Conservation (phyloP, 176 grass and related monocot genomes). For the Cymbopogon citratus region DNA sequence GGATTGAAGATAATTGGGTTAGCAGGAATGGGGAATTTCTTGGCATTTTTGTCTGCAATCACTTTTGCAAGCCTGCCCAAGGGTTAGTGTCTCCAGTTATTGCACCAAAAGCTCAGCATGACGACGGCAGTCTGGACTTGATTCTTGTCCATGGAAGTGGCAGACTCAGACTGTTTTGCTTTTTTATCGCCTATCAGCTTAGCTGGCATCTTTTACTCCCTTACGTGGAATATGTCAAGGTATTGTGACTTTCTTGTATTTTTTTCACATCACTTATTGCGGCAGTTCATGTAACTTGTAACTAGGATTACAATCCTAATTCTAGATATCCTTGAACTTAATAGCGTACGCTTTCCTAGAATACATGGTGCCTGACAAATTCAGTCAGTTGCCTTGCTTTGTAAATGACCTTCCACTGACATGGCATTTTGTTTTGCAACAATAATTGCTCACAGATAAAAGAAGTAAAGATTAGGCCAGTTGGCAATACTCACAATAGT, state of each 20-base stretch:
- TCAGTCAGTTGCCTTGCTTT: not conserved
- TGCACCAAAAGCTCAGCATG: slow-evolving; percentile 67
- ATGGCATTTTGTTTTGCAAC: not conserved
- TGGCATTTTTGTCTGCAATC: slow-evolving; percentile 85
- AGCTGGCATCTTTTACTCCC: slow-evolving; percentile 78
- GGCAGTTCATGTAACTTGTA: not conserved
- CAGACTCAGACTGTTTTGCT: slow-evolving; percentile 68
- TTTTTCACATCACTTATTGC: not conserved
- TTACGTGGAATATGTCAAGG: slow-evolving; percentile 93
- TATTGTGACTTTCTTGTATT: slow-evolving; percentile 15
- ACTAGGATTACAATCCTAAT: not conserved
- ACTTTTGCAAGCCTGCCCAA: slow-evolving; percentile 77
- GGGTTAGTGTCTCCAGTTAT: slow-evolving; percentile 69
- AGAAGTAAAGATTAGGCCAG: slow-evolving; percentile 56
- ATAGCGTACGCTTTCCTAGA: not conserved
- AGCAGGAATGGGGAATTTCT: slow-evolving; percentile 74
- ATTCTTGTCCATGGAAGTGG: slow-evolving; percentile 79
- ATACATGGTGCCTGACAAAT: not conserved
- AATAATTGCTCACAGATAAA: slow-evolving; percentile 62
- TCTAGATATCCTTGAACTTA: not conserved
- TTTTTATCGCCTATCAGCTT: slow-evolving; percentile 73
- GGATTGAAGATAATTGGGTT: slow-evolving; percentile 45
- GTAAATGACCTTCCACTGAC: not conserved
- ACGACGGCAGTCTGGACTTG: slow-evolving; percentile 71
- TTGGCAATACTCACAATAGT: slow-evolving; percentile 55